Conservation (phyloP, 2,329 filamentous ascomycete species). For the Diaporthe sp. region DNA sequence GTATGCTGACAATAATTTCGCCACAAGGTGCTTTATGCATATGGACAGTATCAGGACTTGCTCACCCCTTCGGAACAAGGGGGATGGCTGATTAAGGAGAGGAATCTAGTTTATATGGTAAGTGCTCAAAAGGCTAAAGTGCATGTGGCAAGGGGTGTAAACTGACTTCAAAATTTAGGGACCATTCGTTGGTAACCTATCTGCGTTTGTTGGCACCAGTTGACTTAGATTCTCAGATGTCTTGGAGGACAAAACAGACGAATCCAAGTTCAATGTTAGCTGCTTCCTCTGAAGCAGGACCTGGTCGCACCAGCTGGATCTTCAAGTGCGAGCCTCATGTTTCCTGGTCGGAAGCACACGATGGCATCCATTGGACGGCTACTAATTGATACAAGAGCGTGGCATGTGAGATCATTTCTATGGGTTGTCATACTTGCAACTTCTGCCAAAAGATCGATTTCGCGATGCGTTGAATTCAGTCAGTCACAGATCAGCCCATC, state of each 20-base stretch:
- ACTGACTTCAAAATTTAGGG: not conserved
- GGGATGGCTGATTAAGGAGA: not conserved
- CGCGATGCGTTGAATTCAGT: not conserved
- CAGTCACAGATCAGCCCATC: not conserved
- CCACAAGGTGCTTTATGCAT: not conserved
- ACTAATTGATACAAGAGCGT: not conserved
- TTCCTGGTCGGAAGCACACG: not conserved
- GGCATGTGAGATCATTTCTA: not conserved
- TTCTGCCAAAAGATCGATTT: not conserved
- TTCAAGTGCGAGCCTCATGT: not conserved
- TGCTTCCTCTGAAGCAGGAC: not conserved
- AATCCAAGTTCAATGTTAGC: not conserved
- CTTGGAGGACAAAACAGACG: not conserved
- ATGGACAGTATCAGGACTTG: slow-evolving; percentile 15
- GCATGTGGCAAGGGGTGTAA: not conserved
- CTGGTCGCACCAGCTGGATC: not conserved
- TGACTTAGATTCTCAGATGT: not conserved
- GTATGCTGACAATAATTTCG: not conserved
- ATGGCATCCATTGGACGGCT: not conserved
- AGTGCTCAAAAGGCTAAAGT: not conserved
- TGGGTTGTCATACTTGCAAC: not conserved
- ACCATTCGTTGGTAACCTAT: not conserved
- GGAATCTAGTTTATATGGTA: slow-evolving; percentile 5
- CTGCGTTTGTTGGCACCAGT: not conserved
- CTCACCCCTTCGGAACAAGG: not conserved